A percentile compares a stretch with the other conserved stretches of the same genome.
Conservation (phyloP, 2,329 filamentous ascomycete genomes). For the Trichoderma gracile region DNA sequence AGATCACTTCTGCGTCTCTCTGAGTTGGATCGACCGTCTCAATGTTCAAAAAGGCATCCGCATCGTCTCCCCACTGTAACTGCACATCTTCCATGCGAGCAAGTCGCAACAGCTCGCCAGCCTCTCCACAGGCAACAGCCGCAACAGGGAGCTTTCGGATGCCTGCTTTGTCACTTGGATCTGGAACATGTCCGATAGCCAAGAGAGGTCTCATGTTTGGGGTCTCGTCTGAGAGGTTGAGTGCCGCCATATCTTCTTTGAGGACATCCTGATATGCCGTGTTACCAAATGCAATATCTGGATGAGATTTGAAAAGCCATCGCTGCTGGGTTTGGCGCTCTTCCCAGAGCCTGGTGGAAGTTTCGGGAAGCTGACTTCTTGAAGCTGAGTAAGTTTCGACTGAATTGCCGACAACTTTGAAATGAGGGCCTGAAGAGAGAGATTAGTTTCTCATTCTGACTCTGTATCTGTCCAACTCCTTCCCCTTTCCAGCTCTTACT, state of each 20-base stretch:
- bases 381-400: slow-evolving; percentile 41
- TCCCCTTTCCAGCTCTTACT: neutral
- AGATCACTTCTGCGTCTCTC: slow-evolving; percentile 52
- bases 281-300: slow-evolving; percentile 50
- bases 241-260: slow-evolving; percentile 41
- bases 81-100: slow-evolving; percentile 51
- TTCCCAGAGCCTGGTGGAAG: slow-evolving; percentile 35
- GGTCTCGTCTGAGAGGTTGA: slow-evolving; percentile 34
- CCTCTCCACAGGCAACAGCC: slow-evolving; percentile 56
- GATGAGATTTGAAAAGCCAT: slow-evolving; percentile 55
- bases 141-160: slow-evolving; percentile 40
- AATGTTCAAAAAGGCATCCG: slow-evolving; percentile 50
- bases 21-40: slow-evolving; percentile 44
- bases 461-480: neutral
- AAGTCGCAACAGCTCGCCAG: slow-evolving; percentile 60
- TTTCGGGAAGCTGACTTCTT: slow-evolving; percentile 31
- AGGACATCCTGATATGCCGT: slow-evolving; percentile 38
- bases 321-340: slow-evolving; percentile 43
- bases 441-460: neutral
- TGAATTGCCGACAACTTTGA: slow-evolving; percentile 38
- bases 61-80: slow-evolving; percentile 55
- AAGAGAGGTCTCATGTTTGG: slow-evolving; percentile 44
- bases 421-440: slow-evolving; percentile 34
- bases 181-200: slow-evolving; percentile 56
- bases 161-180: slow-evolving; percentile 39